Base-by-base conservation (phyloP, 139 green algal species). In the Closterium sp. region DNA sequence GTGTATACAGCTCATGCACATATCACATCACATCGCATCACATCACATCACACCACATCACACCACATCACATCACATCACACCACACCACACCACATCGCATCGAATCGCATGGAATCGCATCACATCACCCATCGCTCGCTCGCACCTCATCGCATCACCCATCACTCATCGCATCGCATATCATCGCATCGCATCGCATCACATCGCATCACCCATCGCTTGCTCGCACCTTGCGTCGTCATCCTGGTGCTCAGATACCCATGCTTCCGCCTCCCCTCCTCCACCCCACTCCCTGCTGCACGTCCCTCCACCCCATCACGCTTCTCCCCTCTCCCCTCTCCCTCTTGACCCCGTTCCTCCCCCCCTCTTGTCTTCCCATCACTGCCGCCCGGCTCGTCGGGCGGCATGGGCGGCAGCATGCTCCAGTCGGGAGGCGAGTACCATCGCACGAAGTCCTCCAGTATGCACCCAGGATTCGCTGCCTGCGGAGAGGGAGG, bases 371-470 rank as follows among this genome's bases (percentile, higher is more conserved):
- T 1, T 4, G 8, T 28, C 43, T 69, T 16, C 43, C 9, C 8
- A 2, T 69, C 43, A 69, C 43, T 69, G 43, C 43, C 8, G 43
- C 12, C 43, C 43, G 21, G 12, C 9, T 16, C 23, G 7, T 69
- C 43, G 43, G 43, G 43, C 43, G 81, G 81, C 28, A 23, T 34
- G 28, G n/a, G 30, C 6, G 81, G 81, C 81, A 86, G 28, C 81
- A 33, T 32, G n/a, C n/a, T 34, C 87, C 87, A 96, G 91, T 98
- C 97, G 31, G 76, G 90, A 4, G 96, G 96, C 0, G 95, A 97
- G 94, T 97, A 95, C 97, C 97, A 98, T 28, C 95, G 88, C 81
- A 98, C 88, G 93, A 98, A 98, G 88, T 98, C 97, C 12, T 91
- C 94, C 30, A 99, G 92, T 12, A 94, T 90, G 88, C 92, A 94